phyloP scores from a whole-genome alignment of 495 filamentous ascomycete genomes.

The Aspergillus panamensis region DNA sequence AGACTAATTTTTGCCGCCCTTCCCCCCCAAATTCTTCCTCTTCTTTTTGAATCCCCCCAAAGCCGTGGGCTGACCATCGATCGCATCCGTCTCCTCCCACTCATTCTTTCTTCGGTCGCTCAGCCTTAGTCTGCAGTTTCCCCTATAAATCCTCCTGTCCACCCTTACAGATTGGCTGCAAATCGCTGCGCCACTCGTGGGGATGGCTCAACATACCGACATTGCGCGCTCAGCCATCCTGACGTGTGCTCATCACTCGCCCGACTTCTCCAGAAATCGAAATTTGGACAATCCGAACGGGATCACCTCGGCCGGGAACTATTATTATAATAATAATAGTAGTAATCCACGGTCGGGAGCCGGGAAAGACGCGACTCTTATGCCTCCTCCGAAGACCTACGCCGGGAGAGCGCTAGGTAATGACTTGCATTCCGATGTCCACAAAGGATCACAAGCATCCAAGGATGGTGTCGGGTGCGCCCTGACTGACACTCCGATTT shows the following conservation, averaged over 20 bases:
- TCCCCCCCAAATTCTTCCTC: neutral
- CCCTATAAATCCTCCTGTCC: conserved; percentile 2
- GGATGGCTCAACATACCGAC: conserved; percentile 26
- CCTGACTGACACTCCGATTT: conserved; percentile 64
- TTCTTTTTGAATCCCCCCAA: neutral
- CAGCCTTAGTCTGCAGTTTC: neutral
- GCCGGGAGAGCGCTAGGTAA: conserved; percentile 48
- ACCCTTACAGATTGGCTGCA: conserved; percentile 17
- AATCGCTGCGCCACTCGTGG: conserved; percentile 21
- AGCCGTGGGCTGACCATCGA: conserved; percentile 2
- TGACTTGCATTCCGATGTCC: conserved; percentile 46
- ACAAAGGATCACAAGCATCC: conserved; percentile 42
- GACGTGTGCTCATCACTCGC: conserved; percentile 34
- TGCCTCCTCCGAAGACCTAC: conserved; percentile 43
- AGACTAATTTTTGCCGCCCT: neutral
- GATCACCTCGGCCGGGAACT: conserved; percentile 22
- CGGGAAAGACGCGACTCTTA: conserved; percentile 36
- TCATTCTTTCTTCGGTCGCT: neutral
- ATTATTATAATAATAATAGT: conserved; percentile 2
- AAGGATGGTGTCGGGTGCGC: conserved; percentile 54
- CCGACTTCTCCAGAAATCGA: conserved; percentile 26
- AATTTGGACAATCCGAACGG: conserved; percentile 19
- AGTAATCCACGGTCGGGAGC: conserved; percentile 12
- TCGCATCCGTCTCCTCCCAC: neutral
- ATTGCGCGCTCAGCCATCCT: conserved; percentile 63